phyloP scores from a whole-genome alignment of 1,139 yeast genomes.

The Keqinozyma sinolaborantium region DNA sequence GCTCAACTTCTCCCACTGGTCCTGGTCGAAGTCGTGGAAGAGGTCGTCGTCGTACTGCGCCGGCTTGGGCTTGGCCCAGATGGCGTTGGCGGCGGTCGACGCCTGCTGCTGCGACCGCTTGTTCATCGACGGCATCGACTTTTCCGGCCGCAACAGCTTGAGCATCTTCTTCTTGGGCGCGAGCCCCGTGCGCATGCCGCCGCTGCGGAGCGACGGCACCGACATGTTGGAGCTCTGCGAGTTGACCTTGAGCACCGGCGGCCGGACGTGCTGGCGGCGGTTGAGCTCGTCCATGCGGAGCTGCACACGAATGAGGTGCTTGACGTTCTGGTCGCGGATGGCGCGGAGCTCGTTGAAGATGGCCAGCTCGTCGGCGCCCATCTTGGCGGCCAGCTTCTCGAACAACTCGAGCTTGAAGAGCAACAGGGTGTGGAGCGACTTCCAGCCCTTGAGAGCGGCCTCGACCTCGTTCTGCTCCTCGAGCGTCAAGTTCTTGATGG shows the following conservation, averaged over 20 bases:
- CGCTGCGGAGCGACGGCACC: conserved; percentile 27
- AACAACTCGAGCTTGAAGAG: conserved; percentile 53
- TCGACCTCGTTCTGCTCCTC: conserved; percentile 54
- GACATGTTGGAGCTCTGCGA: conserved; percentile 10
- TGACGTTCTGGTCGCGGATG: conserved; percentile 50
- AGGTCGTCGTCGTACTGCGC: conserved; percentile 38
- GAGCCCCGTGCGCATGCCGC: conserved; percentile 8
- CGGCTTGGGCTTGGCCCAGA: conserved; percentile 15
- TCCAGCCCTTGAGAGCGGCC: conserved; percentile 71
- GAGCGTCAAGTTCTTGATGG: conserved; percentile 51
- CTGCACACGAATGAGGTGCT: conserved; percentile 43
- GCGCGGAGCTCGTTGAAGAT: conserved; percentile 44
- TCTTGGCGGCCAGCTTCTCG: conserved; percentile 38
- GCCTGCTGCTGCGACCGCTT: conserved; percentile 19
- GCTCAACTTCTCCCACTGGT: neutral
- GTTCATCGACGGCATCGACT: conserved; percentile 29
- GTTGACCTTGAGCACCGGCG: conserved; percentile 10
- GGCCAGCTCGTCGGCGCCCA: conserved; percentile 38
- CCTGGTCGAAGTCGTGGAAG: conserved; percentile 30
- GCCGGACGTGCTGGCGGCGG: conserved; percentile 15
- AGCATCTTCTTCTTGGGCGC: conserved; percentile 19
- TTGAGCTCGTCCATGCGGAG: conserved; percentile 37
- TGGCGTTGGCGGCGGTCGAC: conserved; percentile 44
- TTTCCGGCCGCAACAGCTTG: conserved; percentile 31
- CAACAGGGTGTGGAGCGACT: conserved; percentile 57